Evolutionary conservation across 306 rosid species (phyloP), one percentile per base, ranked within the genome.

Genomic region (Benincasa hispida): DNA sequence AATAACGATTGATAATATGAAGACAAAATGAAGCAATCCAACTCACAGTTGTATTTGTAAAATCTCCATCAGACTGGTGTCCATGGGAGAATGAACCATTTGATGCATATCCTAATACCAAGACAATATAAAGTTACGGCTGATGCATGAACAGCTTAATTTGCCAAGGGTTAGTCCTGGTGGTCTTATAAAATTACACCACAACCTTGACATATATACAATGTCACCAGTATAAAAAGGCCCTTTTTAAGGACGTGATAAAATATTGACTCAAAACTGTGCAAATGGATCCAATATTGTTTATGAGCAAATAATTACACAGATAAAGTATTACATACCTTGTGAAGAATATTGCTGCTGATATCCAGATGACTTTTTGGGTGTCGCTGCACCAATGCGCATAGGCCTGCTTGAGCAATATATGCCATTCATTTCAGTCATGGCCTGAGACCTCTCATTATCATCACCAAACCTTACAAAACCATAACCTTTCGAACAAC

Each of bases 401-500:
- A 93, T 93, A 45, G 97, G 89, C 86, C 98, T 88, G 85, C 93
- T 93, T 15, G 98, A 91, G 81, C 98, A 93, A 86, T 84, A 89
- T 37, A 84, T 77, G 54, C 98, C 98, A 67, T 88, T 87, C 98
- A 93, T 93, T 82, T 93, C 97, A 77, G 85, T 80, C 93, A 93
- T 83, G 67, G 98, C 97, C 69, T 87, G 89, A 10, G 93, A 83
- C 83, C 97, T 86, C 79, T 93, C 98, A 61, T 61, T 86, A 69
- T 93, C 98, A 72, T 93, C 97, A 62, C 92, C 98, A 81, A 93
- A 93, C 91, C 98, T 86, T 81, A 93, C 98, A 87, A 93, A 93
- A 77, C 98, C 98, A 58, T 93, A 93, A 63, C 98, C 98, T 90
- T 93, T 93, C 74, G 98, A 91, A 76, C 97, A 96, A 22, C 97